phyloP scores from a whole-genome alignment of 2,329 filamentous ascomycete genomes.

The Graphilbum sp. region DNA sequence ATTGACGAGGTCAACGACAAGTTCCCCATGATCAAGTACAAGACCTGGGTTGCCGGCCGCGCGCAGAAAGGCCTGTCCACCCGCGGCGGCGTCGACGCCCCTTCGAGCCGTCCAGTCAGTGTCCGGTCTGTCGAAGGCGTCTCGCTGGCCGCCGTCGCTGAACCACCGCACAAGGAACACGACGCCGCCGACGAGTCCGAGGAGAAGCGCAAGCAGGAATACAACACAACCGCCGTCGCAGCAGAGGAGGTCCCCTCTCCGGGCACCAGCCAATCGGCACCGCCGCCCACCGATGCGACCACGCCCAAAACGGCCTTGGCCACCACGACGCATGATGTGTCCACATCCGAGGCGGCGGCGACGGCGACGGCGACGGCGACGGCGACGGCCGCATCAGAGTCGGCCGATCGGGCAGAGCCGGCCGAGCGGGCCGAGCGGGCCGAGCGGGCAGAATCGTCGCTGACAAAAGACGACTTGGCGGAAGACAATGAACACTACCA shows the following conservation, averaged over 20 bases:
- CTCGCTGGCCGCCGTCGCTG: constrained; percentile 16
- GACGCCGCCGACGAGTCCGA: constrained; percentile 23
- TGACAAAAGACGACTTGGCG: constrained; percentile 11
- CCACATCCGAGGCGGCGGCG: constrained; percentile 1
- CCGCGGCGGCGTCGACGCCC: constrained; percentile 62
- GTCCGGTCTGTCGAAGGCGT: constrained; percentile 49
- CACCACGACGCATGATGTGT: not conserved
- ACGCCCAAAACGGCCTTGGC: not conserved
- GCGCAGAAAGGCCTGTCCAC: constrained; percentile 73
- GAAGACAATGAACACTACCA: constrained; percentile 23
- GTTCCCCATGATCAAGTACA: constrained; percentile 93
- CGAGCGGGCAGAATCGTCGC: no score
- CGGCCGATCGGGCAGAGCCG: no score
- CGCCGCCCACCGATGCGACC: no score
- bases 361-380: no score
- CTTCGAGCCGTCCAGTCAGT: constrained; percentile 53
- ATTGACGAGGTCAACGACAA: constrained; percentile 98
- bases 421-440: no score
- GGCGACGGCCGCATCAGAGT: no score
- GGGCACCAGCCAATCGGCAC: no score
- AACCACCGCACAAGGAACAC: constrained; percentile 26
- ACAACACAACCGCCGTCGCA: not conserved
- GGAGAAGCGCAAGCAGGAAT: constrained; percentile 2
- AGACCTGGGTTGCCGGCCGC: constrained; percentile 74
- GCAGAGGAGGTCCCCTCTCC: not conserved